Conservation (phyloP, 257 asterid genomes). For the Anisodus tanguticus region DNA sequence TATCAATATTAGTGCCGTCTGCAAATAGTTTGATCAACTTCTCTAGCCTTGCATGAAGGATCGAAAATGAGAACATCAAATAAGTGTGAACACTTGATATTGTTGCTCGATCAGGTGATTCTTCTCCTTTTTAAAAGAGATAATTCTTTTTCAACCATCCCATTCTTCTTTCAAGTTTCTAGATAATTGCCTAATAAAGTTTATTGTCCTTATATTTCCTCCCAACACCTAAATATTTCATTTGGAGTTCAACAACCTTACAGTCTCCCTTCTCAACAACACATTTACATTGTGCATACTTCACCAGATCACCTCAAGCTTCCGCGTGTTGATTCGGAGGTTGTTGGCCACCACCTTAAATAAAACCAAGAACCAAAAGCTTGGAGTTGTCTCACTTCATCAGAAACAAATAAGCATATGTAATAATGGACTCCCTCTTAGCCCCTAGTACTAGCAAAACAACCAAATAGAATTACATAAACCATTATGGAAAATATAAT, state of each 20-base stretch:
- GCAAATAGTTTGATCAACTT: background rate
- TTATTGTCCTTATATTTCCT: background rate
- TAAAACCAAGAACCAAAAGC: background rate
- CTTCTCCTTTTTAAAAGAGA: background rate
- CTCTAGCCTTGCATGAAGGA: background rate
- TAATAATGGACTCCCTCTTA: background rate
- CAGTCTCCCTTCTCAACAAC: background rate
- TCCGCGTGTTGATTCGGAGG: background rate
- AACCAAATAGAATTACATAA: background rate
- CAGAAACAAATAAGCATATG: background rate
- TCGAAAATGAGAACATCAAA: background rate
- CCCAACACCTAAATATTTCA: background rate
- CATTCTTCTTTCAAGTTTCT: background rate
- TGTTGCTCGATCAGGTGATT: background rate
- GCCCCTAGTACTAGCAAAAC: background rate
- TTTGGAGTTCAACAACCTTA: background rate
- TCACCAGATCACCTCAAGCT: background rate
- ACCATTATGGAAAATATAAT: background rate
- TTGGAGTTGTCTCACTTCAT: background rate
- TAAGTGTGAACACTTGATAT: background rate
- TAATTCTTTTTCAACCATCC: background rate
- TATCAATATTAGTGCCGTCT: background rate
- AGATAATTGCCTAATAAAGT: background rate
- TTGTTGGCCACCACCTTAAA: background rate
- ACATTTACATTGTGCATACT: background rate